A percentile compares a stretch with the other conserved stretches of the same genome.
Evolutionary conservation across 2,329 filamentous ascomycete species (phyloP).

Genomic region (Microdochium nivale): DNA sequence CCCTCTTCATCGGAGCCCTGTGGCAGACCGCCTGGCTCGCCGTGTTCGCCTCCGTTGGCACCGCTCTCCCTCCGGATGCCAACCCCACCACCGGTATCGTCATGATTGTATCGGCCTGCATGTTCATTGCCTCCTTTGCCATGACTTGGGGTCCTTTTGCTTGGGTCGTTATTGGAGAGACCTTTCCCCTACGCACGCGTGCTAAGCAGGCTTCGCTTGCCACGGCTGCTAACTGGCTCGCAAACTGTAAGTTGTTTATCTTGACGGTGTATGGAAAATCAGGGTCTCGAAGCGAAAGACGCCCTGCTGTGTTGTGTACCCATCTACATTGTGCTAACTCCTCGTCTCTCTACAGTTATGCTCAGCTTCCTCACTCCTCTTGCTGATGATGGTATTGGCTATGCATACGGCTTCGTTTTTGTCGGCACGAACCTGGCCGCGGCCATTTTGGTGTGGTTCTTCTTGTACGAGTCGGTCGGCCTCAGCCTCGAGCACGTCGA

Average conservation of each 20-base stretch:
- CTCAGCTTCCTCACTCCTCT: slow-evolving; percentile 62
- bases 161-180: slow-evolving; percentile 61
- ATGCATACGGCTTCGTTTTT: slow-evolving; percentile 58
- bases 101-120: slow-evolving; percentile 64
- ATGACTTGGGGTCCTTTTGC: slow-evolving; percentile 61
- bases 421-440: slow-evolving; percentile 51
- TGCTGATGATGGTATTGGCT: slow-evolving; percentile 52
- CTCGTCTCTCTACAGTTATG: slow-evolving; percentile 32
- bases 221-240: slow-evolving; percentile 47
- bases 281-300: not conserved
- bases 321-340: not conserved
- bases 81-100: slow-evolving; percentile 47
- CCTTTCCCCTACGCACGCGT: slow-evolving; percentile 50
- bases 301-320: not conserved
- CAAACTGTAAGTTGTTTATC: slow-evolving; percentile 38
- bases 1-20: slow-evolving; percentile 54
- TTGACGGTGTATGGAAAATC: not conserved
- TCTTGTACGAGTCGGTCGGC: slow-evolving; percentile 56
- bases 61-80: slow-evolving; percentile 29
- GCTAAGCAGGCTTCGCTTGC: slow-evolving; percentile 46
- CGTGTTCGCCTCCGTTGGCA: slow-evolving; percentile 53
- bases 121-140: slow-evolving; percentile 69
- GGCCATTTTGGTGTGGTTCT: slow-evolving; percentile 56
- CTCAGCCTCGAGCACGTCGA: slow-evolving; percentile 65
- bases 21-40: slow-evolving; percentile 61